Percentiles rank a stretch among this genome's conserved stretches.
Conservation (phyloP, 805 yeast species). For the Suhomyces vadensis region DNA sequence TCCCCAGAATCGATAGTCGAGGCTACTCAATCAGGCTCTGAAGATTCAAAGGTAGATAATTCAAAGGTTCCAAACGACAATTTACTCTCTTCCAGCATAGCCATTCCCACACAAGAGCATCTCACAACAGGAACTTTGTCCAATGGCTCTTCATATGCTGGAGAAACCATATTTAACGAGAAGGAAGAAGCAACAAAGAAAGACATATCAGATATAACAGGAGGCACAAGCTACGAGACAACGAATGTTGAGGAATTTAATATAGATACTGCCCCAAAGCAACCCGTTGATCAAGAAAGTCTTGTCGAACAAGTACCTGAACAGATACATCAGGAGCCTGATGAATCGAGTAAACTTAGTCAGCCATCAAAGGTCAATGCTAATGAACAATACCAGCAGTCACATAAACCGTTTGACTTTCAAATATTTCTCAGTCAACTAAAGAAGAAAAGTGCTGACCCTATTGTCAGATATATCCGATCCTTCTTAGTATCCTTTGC, state of each 20-base stretch:
- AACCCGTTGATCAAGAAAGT: background rate
- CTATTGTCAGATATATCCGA: slow-evolving; percentile 79
- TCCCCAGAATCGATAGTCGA: too few species aligned
- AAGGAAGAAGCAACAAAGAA: slow-evolving; percentile 4
- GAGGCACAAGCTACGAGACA: slow-evolving; percentile 11
- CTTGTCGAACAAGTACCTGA: background rate
- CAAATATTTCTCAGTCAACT: slow-evolving; percentile 74
- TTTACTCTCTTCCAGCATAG: too few species aligned
- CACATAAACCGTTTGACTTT: slow-evolving; percentile 70
- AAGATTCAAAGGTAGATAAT: background rate
- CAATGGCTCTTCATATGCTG: background rate
- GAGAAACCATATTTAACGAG: background rate
- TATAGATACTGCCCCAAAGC: background rate
- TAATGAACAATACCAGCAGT: slow-evolving; percentile 39
- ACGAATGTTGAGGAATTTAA: slow-evolving; percentile 21
- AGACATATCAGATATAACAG: slow-evolving; percentile 16
- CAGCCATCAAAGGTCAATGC: background rate
- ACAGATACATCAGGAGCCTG: background rate
- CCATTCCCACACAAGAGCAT: too few species aligned
- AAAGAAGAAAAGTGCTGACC: slow-evolving; percentile 77
- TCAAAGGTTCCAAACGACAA: background rate
- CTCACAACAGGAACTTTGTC: too few species aligned
- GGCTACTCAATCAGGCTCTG: too few species aligned
- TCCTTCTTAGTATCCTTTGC: slow-evolving; percentile 81
- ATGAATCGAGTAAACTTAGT: background rate